Base-by-base conservation (phyloP, 306 rosid species). In the Lathyrus aphaca region DNA sequence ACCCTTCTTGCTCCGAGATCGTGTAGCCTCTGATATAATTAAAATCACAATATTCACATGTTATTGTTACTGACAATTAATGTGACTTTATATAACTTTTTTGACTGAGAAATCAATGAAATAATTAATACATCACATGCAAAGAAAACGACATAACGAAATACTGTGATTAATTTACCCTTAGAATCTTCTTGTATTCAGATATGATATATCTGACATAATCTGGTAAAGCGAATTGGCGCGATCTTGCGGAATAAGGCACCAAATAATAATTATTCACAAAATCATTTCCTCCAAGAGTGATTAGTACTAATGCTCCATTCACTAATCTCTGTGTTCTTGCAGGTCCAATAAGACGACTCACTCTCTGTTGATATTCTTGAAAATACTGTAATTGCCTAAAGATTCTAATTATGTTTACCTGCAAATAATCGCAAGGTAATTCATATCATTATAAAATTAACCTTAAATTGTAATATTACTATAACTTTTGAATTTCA, bases 251-350 rank as follows among this genome's bases (percentile, higher is more conserved):
- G 5, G 97, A 92, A 80, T 2, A 81, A 27, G 97, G 97, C 2
- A 87, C 83, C 30, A 92, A 55, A 70, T 84, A 92, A 77, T 89
- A 92, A 69, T 92, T 92, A 58, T 92, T 92, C 4, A 92, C 97
- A 30, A 92, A 92, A 48, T 92, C 97, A 6, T 92, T 92, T 58
- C 97, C 97, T 10, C 97, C 97, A 0, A 82, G 73, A 1, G 97
- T 92, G 48, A 89, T 68, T 1, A 91, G 96, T 18, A 85, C 72
- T 1, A 89, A 79, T 11, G 90, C 86, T 54, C 67, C 44, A 12
- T 64, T 84, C 6, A 91, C 88, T 1, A 84, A 81, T 25, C 70
- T 75, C 5, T 51, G 10, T 4, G 95, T 19, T 13, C 13, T 14
- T 6, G 45, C 57, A 0, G 59, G 8, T 82, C 97, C 97, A 29